A percentile compares a stretch with the other conserved stretches of the same genome.
Evolutionary conservation across 228 moss, liverwort and hornwort species (phyloP).

Genomic region (Sphagnum fallax): DNA sequence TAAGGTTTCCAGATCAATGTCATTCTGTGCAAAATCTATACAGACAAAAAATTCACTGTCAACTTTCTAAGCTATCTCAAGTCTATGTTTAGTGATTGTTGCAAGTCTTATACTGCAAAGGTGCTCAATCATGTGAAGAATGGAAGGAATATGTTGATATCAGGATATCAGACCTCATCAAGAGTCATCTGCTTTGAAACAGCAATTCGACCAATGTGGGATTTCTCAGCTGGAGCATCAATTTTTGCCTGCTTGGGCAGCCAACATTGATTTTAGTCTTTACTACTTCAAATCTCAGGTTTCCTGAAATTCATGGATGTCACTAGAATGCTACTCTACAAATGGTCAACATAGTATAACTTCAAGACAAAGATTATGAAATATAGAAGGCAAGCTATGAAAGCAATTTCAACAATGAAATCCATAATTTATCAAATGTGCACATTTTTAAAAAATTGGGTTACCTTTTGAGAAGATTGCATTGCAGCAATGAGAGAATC

Average conservation of each 20-base stretch:
- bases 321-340: not conserved
- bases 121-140: too few species aligned
- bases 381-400: not conserved
- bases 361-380: not conserved
- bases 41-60: not conserved
- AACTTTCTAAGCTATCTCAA: not conserved
- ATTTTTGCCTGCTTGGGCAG: constrained; percentile 34
- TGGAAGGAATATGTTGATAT: too few species aligned
- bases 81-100: too few species aligned
- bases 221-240: constrained; percentile 36
- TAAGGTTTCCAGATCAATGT: not conserved
- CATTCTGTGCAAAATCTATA: not conserved
- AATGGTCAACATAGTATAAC: not conserved
- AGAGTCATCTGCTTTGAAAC: constrained; percentile 78
- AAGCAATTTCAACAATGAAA: not conserved
- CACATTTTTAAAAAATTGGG: not conserved
- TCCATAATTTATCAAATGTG: not conserved
- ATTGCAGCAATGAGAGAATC: constrained; percentile 42
- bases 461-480: constrained; percentile 31
- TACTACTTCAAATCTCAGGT: not conserved
- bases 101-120: too few species aligned
- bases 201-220: constrained; percentile 58
- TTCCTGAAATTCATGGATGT: not conserved
- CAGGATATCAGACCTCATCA: constrained; percentile 47
- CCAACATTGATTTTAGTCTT: not conserved